phyloP scores from a whole-genome alignment of 495 filamentous ascomycete species.

The Cercophora sp. region DNA sequence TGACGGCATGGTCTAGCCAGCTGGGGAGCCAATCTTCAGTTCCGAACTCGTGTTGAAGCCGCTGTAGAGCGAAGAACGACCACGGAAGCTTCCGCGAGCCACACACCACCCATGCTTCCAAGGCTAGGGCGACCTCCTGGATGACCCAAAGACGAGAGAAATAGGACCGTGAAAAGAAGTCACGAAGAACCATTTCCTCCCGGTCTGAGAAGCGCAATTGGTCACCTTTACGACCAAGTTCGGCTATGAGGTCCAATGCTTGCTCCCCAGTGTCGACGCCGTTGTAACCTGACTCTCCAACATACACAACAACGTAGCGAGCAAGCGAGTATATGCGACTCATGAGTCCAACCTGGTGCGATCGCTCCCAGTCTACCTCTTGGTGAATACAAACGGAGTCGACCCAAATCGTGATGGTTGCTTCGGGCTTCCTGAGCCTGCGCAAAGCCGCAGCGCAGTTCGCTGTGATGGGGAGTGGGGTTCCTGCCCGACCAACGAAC shows the following conservation, averaged over 20 bases:
- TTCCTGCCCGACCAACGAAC: not conserved
- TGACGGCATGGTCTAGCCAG: not conserved
- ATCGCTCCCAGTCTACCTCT: constrained; percentile 15
- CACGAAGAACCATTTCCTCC: not conserved
- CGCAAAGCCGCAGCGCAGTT: not conserved
- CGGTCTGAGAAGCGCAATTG: not conserved
- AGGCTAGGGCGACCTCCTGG: constrained; percentile 3
- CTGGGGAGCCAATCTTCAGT: not conserved
- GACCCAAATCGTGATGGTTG: constrained; percentile 18
- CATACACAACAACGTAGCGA: not conserved
- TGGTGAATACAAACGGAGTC: constrained; percentile 31
- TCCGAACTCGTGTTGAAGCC: not conserved
- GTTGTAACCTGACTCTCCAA: not conserved
- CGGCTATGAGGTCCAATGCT: not conserved
- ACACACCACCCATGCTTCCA: not conserved
- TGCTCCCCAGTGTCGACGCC: not conserved
- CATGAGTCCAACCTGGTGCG: constrained; percentile 24
- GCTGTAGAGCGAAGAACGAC: not conserved
- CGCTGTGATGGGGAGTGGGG: not conserved
- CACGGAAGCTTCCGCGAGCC: not conserved
- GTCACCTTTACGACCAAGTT: not conserved
- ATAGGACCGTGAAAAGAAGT: not conserved
- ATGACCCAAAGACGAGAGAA: not conserved
- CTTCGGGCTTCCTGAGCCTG: not conserved
- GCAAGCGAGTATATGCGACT: constrained; percentile 21